Evolutionary conservation across 2,329 filamentous ascomycete genomes (phyloP), one percentile per base, ranked within the genome.

Genomic region (Stylonectria norvegica): DNA sequence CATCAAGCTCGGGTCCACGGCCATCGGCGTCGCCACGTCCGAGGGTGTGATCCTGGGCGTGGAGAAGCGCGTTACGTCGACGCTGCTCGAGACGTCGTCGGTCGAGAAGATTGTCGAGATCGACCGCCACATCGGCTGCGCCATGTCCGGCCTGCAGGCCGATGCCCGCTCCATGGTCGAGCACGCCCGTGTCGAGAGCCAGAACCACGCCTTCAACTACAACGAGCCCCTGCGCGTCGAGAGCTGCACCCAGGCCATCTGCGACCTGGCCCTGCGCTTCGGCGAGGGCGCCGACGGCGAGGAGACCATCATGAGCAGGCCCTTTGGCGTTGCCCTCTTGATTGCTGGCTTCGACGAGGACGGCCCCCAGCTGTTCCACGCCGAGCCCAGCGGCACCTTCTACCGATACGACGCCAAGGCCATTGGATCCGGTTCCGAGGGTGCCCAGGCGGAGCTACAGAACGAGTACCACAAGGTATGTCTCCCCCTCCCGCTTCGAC

Each of bases 51-150:
- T 98, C 63, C 85, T 98, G 36, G 93, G 93, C 56, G 93, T 98
- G 51, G 93, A 98, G 75, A 98, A 98, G 81, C 90, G 93, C 62
- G 93, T 98, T 59, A 98, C 93, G 47, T 95, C 89, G 43, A 94
- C 91, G 47, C 85, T 98, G 48, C 88, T 98, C 61, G 93, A 97
- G 71, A 95, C 93, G 20, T 95, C 88, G 33, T 96, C 90, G 28
- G 93, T 98, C 60, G 93, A 98, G 72, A 98, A 98, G 81, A 97
- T 98, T 60, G 91, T 98, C 67, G 93, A 98, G 69, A 97, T 98
- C 67, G 93, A 98, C 74, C 83, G 87, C 64, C 93, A 98, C 75
- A 96, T 98, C 59, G 93, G 93, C 61, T 97, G 93, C 72, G 93
- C 93, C 71, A 98, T 98, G 90, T 93, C 86, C 25, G 93, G 93